Conservation (phyloP, 371 early-diverging fungal genomes). For the Apophysomyces ossiformis region DNA sequence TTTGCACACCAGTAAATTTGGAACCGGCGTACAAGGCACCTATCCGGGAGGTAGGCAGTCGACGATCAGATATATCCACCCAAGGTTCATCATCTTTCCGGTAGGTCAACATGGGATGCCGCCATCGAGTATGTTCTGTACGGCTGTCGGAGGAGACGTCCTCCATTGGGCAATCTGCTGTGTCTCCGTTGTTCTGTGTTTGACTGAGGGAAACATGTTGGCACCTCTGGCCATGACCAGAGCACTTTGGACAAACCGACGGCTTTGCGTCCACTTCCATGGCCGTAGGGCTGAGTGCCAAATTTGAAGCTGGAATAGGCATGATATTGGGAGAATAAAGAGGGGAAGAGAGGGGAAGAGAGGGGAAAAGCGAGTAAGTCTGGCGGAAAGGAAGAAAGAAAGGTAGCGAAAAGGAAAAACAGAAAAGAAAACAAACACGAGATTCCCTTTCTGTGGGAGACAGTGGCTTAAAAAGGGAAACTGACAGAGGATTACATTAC, state of each 20-base stretch:
- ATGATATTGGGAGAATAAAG: constrained; percentile 1
- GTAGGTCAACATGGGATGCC: constrained; percentile 15
- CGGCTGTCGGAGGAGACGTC: neutral
- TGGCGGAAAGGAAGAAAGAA: no score
- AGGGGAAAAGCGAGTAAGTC: neutral
- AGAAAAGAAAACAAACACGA: neutral
- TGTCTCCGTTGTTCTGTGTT: neutral
- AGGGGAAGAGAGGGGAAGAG: neutral
- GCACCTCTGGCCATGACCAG: constrained; percentile 3
- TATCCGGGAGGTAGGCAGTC: constrained; percentile 25
- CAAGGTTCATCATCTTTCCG: constrained; percentile 30
- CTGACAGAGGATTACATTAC: no score
- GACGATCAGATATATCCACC: constrained; percentile 33
- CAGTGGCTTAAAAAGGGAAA: constrained; percentile 6
- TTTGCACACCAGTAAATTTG: constrained; percentile 69
- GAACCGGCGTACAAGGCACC: constrained; percentile 64
- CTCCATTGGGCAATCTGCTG: neutral
- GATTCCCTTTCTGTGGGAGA: neutral
- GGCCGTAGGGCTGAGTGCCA: neutral
- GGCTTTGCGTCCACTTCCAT: constrained; percentile 6
- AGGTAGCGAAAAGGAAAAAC: constrained; percentile 7
- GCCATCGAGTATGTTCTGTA: constrained; percentile 1
- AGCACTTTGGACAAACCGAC: constrained; percentile 5
- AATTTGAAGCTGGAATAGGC: constrained; percentile 11
- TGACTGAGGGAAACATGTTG: constrained; percentile 7